phyloP scores from a whole-genome alignment of 139 green algal species.

The Chlorella ohadii region DNA sequence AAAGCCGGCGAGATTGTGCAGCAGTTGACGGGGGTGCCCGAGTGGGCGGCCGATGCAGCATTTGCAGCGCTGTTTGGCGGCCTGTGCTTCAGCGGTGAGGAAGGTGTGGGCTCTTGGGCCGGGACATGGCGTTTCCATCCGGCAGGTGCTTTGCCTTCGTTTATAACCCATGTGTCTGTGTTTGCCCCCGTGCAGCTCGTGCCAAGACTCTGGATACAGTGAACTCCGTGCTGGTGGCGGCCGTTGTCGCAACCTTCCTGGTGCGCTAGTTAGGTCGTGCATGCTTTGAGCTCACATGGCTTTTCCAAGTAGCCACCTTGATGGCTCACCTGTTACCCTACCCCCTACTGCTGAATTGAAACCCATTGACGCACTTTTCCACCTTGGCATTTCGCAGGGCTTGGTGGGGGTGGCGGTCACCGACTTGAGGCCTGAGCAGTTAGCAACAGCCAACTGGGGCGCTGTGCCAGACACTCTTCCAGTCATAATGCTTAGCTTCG shows the following conservation, averaged over 20 bases:
- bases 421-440: slow-evolving; percentile 44
- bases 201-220: slow-evolving; percentile 54
- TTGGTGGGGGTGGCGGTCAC: slow-evolving; percentile 51
- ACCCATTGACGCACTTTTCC: no score
- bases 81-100: slow-evolving; percentile 63
- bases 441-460: slow-evolving; percentile 59
- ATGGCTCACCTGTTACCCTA: no score
- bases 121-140: no score
- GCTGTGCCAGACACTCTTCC: slow-evolving; percentile 73
- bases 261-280: slow-evolving; percentile 1
- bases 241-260: slow-evolving; percentile 59
- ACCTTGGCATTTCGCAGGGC: neutral
- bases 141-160: no score
- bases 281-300: no score
- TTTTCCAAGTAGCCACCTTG: no score
- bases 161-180: no score
- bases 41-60: neutral
- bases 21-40: slow-evolving; percentile 21
- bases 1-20: slow-evolving; percentile 46
- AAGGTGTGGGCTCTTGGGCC: neutral
- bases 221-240: slow-evolving; percentile 60
- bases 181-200: slow-evolving; percentile 8
- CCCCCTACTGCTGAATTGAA: no score
- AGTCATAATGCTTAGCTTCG: slow-evolving; percentile 75
- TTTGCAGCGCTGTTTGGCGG: slow-evolving; percentile 59